phyloP scores from a whole-genome alignment of 1,139 yeast species.

The Geotrichum bryndzae region DNA sequence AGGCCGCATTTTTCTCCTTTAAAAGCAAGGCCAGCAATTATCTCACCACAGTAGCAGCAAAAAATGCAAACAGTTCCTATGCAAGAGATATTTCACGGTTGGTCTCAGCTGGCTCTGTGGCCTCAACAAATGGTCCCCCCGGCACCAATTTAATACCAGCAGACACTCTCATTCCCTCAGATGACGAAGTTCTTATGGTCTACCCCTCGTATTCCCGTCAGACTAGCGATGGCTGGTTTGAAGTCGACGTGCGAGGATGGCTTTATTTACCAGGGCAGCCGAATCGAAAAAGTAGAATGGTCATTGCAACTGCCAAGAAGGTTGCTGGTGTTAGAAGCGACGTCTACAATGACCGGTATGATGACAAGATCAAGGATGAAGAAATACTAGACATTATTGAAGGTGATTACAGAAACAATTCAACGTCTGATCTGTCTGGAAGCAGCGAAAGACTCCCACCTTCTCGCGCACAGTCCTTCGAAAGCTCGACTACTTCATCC shows the following conservation, averaged over 20 bases:
- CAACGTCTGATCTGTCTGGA: background rate
- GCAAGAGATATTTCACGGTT: constrained; percentile 17
- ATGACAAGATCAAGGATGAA: constrained; percentile 27
- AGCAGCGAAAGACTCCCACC: constrained; percentile 9
- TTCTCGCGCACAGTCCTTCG: background rate
- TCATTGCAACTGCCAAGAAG: constrained; percentile 65
- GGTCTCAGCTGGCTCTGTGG: constrained; percentile 15
- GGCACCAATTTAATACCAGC: background rate
- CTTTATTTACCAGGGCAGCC: constrained; percentile 64
- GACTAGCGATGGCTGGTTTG: constrained; percentile 31
- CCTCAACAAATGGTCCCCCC: constrained; percentile 13
- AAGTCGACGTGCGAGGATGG: constrained; percentile 69
- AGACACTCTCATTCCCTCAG: constrained; percentile 20
- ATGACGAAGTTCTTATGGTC: constrained; percentile 35
- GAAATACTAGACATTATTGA: constrained; percentile 28
- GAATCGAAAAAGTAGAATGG: constrained; percentile 62
- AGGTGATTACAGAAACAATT: constrained; percentile 2
- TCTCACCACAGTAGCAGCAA: constrained; percentile 14
- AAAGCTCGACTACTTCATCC: background rate
- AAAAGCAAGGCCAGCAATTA: constrained; percentile 12
- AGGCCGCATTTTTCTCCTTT: constrained; percentile 12
- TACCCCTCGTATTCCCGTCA: constrained; percentile 63
- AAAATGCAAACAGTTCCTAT: constrained; percentile 17
- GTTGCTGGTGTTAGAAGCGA: constrained; percentile 42
- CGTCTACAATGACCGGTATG: background rate